These are phyloP conservation scores for Sporothrix protearum DNA, from an alignment of 2,329 filamentous ascomycete genomes.

Conservation along the genomic window DNA sequence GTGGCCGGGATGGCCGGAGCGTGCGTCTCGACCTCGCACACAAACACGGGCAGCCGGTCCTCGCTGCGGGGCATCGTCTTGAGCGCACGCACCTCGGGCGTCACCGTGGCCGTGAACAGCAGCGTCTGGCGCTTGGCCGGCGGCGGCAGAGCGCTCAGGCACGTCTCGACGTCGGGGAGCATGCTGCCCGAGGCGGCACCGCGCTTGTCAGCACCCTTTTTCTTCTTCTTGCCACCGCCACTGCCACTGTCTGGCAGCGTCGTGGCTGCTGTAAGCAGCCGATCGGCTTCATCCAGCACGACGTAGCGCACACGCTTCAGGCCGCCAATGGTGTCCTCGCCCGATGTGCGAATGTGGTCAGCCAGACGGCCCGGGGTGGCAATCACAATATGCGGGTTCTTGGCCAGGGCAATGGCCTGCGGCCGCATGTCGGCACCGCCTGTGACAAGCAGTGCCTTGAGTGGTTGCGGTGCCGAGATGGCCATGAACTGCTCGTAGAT, in stretches of 20 bases:
- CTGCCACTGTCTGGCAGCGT: neutral
- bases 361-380: slow-evolving; percentile 90
- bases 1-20: slow-evolving; percentile 74
- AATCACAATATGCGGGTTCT: slow-evolving; percentile 85
- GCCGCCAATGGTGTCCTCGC: slow-evolving; percentile 82
- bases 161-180: slow-evolving; percentile 91
- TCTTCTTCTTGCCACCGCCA: slow-evolving; percentile 63
- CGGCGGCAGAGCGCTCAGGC: slow-evolving; percentile 75
- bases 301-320: slow-evolving; percentile 76
- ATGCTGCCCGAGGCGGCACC: slow-evolving; percentile 67
- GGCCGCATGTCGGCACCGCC: slow-evolving; percentile 89
- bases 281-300: slow-evolving; percentile 93
- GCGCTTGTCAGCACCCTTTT: slow-evolving; percentile 40
- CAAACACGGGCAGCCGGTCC: slow-evolving; percentile 72
- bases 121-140: slow-evolving; percentile 81
- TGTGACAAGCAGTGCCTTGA: slow-evolving; percentile 86
- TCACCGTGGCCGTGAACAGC: slow-evolving; percentile 94
- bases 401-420: slow-evolving; percentile 79
- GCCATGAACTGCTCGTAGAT: slow-evolving; percentile 96
- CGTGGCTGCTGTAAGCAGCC: slow-evolving; percentile 67
- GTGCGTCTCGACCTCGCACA: slow-evolving; percentile 81
- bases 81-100: slow-evolving; percentile 81
- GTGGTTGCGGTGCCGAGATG: slow-evolving; percentile 78
- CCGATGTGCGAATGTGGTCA: slow-evolving; percentile 88
- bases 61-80: slow-evolving; percentile 70